Base-by-base conservation (phyloP, 331 rosid genomes). In the Pyrus hybrid region DNA sequence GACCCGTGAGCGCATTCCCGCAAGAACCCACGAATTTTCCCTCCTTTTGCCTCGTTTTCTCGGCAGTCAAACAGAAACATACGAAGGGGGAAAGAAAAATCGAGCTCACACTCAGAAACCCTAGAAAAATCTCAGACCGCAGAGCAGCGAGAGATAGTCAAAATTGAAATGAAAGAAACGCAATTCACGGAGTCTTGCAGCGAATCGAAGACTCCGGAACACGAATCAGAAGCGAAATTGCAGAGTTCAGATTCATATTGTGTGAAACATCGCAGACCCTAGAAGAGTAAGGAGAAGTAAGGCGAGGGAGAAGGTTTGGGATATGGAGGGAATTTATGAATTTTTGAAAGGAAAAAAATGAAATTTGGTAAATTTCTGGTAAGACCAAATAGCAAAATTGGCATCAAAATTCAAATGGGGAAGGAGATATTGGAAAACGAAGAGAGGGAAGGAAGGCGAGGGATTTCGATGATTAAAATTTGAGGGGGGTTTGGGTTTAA, bases 1-100 rank as follows among this genome's bases (percentile, higher is more conserved):
- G 60, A 41, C 76, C 83, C 84, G 71, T 83, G 65, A 79, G 60
- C 35, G 22, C 63, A 58, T 22, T 29, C 75, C 77, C 61, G 20
- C 33, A 41, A 17, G 85, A 63, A 83, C n/a, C 43, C 63, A n/a
- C 8, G 53, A 65, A 33, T 57, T 51, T 66, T n/a, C 43, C 67
- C 21, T 54, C 37, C 56, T 7, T 35, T 37, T 29, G 29, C 74
- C 64, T 3, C n/a, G 5, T 18, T 20, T 53, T 41, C 73, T 71
- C 43, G 49, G 11, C 14, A 58, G 25, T 30, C 67, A 71, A 82
- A 71, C 68, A 30, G 32, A 66, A 33, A 22, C 53, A 28, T 54
- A 32, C 6, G 29, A 67, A 20, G 13, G 23, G 20, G 11, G 14
- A 2, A 51, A 17, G 47, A 0, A 22, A 51, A 13, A 13, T 23